Evolutionary conservation across 2,329 filamentous ascomycete species (phyloP), one percentile per base, ranked within the genome.

Genomic region (Phyllosticta paracitricarpa): DNA sequence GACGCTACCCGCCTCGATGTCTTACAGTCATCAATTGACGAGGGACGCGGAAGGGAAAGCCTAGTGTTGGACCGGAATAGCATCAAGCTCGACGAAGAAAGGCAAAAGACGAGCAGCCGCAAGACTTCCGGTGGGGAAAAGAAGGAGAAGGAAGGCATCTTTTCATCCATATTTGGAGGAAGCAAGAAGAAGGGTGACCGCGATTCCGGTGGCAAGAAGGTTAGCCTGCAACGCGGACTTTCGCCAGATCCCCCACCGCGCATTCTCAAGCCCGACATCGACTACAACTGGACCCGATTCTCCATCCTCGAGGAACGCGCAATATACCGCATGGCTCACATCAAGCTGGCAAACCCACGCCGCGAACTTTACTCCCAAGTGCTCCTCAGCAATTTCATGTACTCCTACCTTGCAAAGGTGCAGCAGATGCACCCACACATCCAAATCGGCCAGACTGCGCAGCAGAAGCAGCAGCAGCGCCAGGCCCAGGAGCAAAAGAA

Each of bases 341-440:
- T 97, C 77, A 99, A 99, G 75, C 84, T 99, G 64, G 94, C 94
- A n/a, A 97, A 99, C 71, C 94, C 94, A 48, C 87, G 93, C 54
- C 87, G 94, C 61, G 89, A 93, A 51, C 78, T 99, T 58, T 88
- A 96, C 71, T 97, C 93, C 63, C 94, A 99, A 74, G 94, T 99
- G 24, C 80, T 99, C 63, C 83, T 99, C 66, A 97, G 92, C 76
- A 99, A 99, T 74, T 99, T 99, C 76, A 99, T 99, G 94, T 99
- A 99, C 77, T 94, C 91, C 62, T 99, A 99, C 73, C 83, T 99
- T 65, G 94, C 94, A 64, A 99, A 97, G 74, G 94, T 99, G 54
- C 94, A 99, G 76, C 91, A 95, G 69, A 97, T 97, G 90, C 94
- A 99, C 73, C 94, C 94, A 53, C 90, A 96, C 70, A 89, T 97